Base-by-base conservation (phyloP, 306 rosid species). In the Quillaja saponaria region DNA sequence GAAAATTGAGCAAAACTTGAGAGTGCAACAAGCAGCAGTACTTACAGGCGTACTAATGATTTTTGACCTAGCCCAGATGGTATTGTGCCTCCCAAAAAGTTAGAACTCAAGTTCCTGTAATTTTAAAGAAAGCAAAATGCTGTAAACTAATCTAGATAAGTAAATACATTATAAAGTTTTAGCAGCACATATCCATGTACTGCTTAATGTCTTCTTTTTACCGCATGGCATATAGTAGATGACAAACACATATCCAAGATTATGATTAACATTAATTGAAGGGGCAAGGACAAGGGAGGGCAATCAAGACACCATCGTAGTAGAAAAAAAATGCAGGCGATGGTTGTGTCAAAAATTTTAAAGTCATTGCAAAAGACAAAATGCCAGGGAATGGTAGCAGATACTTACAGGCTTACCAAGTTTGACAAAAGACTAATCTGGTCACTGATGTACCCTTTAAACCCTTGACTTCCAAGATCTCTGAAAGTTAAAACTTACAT, bases 331-430 rank as follows among this genome's bases (percentile, higher is more conserved):
- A 25, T 25, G 31, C 31, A 25, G 31, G 31, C 31, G 2, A 25
- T 25, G 31, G 4, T 25, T 1, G 31, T 25, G 31, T 25, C 2
- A 25, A 25, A 25, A 25, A 25, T 25, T 1, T 25, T 1, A 25
- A 25, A n/a, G n/a, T n/a, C n/a, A n/a, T n/a, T n/a, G 31, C 31
- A 25, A 25, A 25, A 25, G 4, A 25, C n/a, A n/a, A n/a, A n/a
- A n/a, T n/a, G n/a, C n/a, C n/a, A n/a, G n/a, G n/a, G n/a, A n/a
- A 25, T 25, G 31, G 31, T 4, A 25, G 31, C 31, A 76, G 90
- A 80, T 88, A 84, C 99, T 88, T 84, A 92, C 99, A 92, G 80
- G 90, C 90, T 92, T 76, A 83, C 89, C 90, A 92, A 81, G 83
- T 92, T 85, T 47, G 91, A 49, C 95, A 92, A 80, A 57, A 79